phyloP scores from a whole-genome alignment of 805 yeast species.

The Candida pseudofarinosa region DNA sequence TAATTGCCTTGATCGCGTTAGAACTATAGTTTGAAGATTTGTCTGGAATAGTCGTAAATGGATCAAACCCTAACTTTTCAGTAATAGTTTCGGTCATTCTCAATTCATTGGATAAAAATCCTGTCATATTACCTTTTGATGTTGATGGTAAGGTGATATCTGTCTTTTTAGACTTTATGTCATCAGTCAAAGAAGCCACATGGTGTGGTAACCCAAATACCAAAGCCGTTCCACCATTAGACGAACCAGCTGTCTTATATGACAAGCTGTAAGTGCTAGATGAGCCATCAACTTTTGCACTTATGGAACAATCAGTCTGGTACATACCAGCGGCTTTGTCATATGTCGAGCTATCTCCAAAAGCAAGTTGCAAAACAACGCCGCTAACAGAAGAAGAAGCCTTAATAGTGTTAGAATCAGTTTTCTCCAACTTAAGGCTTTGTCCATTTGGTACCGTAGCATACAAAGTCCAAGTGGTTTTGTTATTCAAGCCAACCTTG shows the following conservation, averaged over 20 bases:
- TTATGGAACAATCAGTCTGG: slow-evolving; percentile 44
- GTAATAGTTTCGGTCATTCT: slow-evolving; percentile 42
- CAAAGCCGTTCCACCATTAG: slow-evolving; percentile 41
- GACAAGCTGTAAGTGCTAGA: slow-evolving; percentile 35
- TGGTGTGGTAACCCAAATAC: slow-evolving; percentile 72
- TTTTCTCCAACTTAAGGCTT: slow-evolving; percentile 21
- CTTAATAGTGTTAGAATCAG: slow-evolving; percentile 15
- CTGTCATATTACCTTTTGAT: slow-evolving; percentile 45
- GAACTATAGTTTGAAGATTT: slow-evolving; percentile 10
- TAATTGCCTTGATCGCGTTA: slow-evolving; percentile 9
- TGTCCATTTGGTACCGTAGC: slow-evolving; percentile 20
- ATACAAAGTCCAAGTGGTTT: slow-evolving; percentile 14
- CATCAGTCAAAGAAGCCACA: slow-evolving; percentile 36
- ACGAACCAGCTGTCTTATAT: slow-evolving; percentile 43
- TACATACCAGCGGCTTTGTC: slow-evolving; percentile 65
- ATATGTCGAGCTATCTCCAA: slow-evolving; percentile 30
- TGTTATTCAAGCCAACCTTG: slow-evolving; percentile 11
- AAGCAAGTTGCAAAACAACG: slow-evolving; percentile 23
- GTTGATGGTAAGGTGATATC: slow-evolving; percentile 44
- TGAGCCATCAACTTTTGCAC: slow-evolving; percentile 26
- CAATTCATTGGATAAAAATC: slow-evolving; percentile 38
- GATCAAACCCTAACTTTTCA: slow-evolving; percentile 37
- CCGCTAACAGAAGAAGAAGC: slow-evolving; percentile 14
- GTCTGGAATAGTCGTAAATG: slow-evolving; percentile 4
- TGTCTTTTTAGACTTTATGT: slow-evolving; percentile 25